A percentile compares a stretch with the other conserved stretches of the same genome.
These are phyloP conservation scores for Xylariaceae sp. DNA, from an alignment of 2,329 filamentous ascomycete species.

Conservation along the genomic window DNA sequence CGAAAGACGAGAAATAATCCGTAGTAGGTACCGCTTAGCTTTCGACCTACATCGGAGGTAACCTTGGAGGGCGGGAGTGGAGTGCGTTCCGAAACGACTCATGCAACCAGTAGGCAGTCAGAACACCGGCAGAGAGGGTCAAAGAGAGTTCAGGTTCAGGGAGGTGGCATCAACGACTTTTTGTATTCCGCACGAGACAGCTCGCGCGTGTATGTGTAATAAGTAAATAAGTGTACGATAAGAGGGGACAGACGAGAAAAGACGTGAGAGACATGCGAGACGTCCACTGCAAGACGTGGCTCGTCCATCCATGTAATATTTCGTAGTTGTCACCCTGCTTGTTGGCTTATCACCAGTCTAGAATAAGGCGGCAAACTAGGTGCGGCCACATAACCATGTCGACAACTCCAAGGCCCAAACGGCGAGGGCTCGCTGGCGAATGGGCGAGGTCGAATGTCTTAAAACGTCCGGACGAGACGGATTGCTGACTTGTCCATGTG, in stretches of 20 bases:
- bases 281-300: background rate
- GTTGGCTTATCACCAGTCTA: conserved; percentile 1
- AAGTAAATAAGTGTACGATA: background rate
- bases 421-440: conserved; percentile 1
- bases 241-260: too few species aligned
- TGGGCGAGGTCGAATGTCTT: conserved; percentile 18
- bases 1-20: background rate
- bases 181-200: background rate
- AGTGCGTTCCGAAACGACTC: background rate
- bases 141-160: background rate
- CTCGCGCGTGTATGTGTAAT: background rate
- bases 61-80: background rate
- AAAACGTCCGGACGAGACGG: background rate
- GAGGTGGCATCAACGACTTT: background rate
- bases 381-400: conserved; percentile 6
- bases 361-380: conserved; percentile 9
- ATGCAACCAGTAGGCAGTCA: background rate
- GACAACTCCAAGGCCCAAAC: background rate
- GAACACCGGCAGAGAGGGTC: background rate
- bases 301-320: background rate
- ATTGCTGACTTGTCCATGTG: conserved; percentile 31
- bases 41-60: background rate
- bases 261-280: too few species aligned
- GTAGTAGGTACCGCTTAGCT: background rate
- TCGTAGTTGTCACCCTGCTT: background rate